Evolutionary conservation across 805 yeast species (phyloP).

Genomic region (Candida saitoana): DNA sequence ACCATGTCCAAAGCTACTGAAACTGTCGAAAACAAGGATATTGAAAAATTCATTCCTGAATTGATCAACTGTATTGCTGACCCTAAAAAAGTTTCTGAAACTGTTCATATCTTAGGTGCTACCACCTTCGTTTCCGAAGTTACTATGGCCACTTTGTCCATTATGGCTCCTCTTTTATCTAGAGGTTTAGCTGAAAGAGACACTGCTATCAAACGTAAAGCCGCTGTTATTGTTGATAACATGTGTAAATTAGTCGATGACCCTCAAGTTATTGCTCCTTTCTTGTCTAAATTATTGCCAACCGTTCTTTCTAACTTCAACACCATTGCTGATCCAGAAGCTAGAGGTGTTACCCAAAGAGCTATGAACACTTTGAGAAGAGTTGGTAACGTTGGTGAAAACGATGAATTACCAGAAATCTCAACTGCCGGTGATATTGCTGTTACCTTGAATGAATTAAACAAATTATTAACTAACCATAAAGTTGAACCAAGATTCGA

Average conservation of each 20-base stretch:
- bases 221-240: constrained; percentile 99
- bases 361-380: constrained; percentile 96
- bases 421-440: constrained; percentile 97
- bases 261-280: constrained; percentile 99
- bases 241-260: constrained; percentile 99
- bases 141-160: constrained; percentile 98
- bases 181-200: constrained; percentile 99
- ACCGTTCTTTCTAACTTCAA: constrained; percentile 90
- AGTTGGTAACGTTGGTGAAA: constrained; percentile 94
- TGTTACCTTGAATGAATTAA: constrained; percentile 81
- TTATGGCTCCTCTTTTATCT: constrained; percentile 97
- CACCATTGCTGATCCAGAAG: constrained; percentile 99
- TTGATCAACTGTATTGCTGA: constrained; percentile 94
- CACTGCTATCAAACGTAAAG: constrained; percentile 98
- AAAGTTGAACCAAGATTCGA: constrained; percentile 75
- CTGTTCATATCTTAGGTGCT: constrained; percentile 98
- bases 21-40: constrained; percentile 99
- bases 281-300: constrained; percentile 93
- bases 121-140: constrained; percentile 99
- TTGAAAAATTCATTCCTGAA: constrained; percentile 97
- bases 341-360: constrained; percentile 96
- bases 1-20: constrained; percentile 96
- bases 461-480: constrained; percentile 63
- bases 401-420: constrained; percentile 91
- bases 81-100: constrained; percentile 97